phyloP scores from a whole-genome alignment of 768 basidiomycete genomes.

The Dendrothele bispora region DNA sequence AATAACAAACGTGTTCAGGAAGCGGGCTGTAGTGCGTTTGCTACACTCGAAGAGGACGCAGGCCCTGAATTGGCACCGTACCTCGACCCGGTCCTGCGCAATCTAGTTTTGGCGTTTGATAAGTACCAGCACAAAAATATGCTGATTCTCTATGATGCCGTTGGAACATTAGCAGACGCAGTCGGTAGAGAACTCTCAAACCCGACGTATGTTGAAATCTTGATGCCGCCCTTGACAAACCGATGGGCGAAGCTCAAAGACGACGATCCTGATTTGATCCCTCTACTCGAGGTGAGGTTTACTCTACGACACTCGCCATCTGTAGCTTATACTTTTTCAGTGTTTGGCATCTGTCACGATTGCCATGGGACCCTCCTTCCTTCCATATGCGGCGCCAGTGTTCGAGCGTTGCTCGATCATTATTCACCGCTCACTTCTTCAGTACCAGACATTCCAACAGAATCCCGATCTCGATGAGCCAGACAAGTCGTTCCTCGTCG shows the following conservation, averaged over 20 bases:
- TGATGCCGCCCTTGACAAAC: conserved; percentile 92
- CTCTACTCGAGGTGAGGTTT: conserved; percentile 82
- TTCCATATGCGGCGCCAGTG: conserved; percentile 85
- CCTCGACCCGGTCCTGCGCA: conserved; percentile 91
- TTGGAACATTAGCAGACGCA: conserved; percentile 96
- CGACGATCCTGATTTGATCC: conserved; percentile 90
- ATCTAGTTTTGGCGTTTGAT: conserved; percentile 93
- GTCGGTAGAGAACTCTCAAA: conserved; percentile 89
- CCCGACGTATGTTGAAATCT: conserved; percentile 84
- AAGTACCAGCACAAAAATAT: conserved; percentile 99
- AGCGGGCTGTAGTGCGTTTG: conserved; percentile 98
- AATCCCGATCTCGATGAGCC: conserved; percentile 93
- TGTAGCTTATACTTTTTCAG: conserved; percentile 39
- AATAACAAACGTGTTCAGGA: conserved; percentile 99
- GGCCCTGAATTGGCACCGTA: conserved; percentile 87
- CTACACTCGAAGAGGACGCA: conserved; percentile 97
- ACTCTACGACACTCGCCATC: neutral
- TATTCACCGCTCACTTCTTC: conserved; percentile 77
- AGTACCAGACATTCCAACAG: conserved; percentile 86
- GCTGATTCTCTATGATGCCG: conserved; percentile 97
- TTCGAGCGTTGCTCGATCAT: conserved; percentile 90
- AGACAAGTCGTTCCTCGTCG: conserved; percentile 96
- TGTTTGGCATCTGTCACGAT: conserved; percentile 98
- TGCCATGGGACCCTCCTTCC: conserved; percentile 88
- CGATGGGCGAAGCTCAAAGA: conserved; percentile 92